Conservation (phyloP, 768 basidiomycete genomes). For the Naganishia onofrii region DNA sequence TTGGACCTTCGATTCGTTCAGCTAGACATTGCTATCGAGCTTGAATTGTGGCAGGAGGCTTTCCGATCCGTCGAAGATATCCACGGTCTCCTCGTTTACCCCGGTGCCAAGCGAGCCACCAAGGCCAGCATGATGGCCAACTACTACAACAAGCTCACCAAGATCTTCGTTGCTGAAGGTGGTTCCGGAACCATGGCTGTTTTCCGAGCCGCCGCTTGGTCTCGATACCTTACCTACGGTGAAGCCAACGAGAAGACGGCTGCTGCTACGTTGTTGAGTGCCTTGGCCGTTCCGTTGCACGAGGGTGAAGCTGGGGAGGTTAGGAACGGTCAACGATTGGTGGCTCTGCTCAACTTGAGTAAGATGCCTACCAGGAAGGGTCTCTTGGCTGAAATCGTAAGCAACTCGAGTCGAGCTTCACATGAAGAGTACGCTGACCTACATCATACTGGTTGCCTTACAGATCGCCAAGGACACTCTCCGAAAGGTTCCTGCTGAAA, state of each 20-base stretch:
- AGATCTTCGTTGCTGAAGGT: constrained; percentile 79
- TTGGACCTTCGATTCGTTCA: constrained; percentile 96
- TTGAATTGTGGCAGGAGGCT: constrained; percentile 98
- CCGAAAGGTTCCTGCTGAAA: constrained; percentile 64
- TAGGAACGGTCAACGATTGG: constrained; percentile 68
- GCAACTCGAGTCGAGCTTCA: constrained; percentile 46
- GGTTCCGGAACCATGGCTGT: constrained; percentile 59
- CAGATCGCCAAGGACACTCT: constrained; percentile 80
- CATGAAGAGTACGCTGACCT: background rate
- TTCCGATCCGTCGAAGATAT: constrained; percentile 98
- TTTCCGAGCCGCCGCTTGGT: constrained; percentile 96
- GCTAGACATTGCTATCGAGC: constrained; percentile 91
- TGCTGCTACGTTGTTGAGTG: constrained; percentile 84
- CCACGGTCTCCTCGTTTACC: constrained; percentile 79
- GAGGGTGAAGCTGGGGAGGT: constrained; percentile 55
- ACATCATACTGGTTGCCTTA: background rate
- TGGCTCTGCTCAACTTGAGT: constrained; percentile 76
- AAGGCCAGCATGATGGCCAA: constrained; percentile 96
- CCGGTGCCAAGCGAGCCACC: constrained; percentile 76
- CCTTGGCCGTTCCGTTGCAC: constrained; percentile 85
- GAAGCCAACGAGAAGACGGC: constrained; percentile 63
- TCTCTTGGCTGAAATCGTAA: constrained; percentile 79
- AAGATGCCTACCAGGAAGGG: constrained; percentile 83
- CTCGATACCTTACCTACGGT: constrained; percentile 66
- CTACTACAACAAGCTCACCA: constrained; percentile 96